Base-by-base conservation (phyloP, 1,284 basidiomycete genomes). In the Salmacisia buchloeana region DNA sequence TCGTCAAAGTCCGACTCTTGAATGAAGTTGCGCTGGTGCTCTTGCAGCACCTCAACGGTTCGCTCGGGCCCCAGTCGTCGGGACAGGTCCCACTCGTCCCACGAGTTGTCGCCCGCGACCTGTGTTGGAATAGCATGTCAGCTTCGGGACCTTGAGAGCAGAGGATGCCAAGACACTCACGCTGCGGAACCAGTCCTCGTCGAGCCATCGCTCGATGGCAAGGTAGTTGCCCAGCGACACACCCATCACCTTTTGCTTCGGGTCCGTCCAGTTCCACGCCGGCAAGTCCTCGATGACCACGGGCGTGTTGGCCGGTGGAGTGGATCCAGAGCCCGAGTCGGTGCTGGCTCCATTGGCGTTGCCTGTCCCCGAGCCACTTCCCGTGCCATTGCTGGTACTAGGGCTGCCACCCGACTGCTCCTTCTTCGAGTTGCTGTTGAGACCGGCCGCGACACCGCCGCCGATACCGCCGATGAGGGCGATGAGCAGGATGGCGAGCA, bases 1-100 rank as follows among this genome's bases (percentile, higher is more conserved):
- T 63, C 64, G 60, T 81, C 73, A 61, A 82, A 73, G 60, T 82
- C 80, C 27, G 66, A 67, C 64, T 82, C 80, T 43, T 76, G 80
- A 31, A 82, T 68, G 78, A 80, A 82, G 13, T 69, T 68, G 49
- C 77, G 65, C 63, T 79, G 80, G 68, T 82, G 81, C 35, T 79
- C 69, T 29, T 63, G 35, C 27, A 81, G 68, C 9, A 68, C 67
- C 18, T 63, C 58, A 9, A 41, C 43, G 43, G 69, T 63, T 29
- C 61, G 60, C 63, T 71, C 70, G 29, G 59, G 61, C 35, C 75
- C 80, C 21, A 80, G 70, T 15, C 45, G 69, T 62, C 75, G 63
- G 54, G 75, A 69, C 62, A 82, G 69, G 7, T 63, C 61, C 73
- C 74, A 82, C 71, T 82, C 81, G 65, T 82, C 82, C 71, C 75